Percentiles rank a stretch among this genome's conserved stretches.
Conservation (phyloP, 2,329 filamentous ascomycete species). For the Xylariaceae sp. region DNA sequence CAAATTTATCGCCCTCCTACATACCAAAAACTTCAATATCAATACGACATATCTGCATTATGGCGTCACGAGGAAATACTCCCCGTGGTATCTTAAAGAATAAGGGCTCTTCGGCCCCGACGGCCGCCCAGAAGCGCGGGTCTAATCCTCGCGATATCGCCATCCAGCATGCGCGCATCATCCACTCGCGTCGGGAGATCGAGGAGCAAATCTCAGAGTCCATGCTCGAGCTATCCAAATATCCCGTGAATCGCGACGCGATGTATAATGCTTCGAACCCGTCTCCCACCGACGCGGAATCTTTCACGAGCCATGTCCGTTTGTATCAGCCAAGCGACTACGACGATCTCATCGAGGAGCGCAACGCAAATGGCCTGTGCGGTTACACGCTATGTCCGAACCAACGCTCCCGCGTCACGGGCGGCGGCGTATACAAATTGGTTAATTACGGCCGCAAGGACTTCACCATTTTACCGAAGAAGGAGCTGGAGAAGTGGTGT, state of each 20-base stretch:
- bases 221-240: slow-evolving; percentile 65
- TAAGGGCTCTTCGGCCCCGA: slow-evolving; percentile 38
- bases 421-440: slow-evolving; percentile 63
- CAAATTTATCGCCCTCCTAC: not conserved
- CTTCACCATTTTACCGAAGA: slow-evolving; percentile 63
- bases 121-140: slow-evolving; percentile 33
- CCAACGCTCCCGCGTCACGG: slow-evolving; percentile 51
- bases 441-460: slow-evolving; percentile 48
- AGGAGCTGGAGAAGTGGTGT: slow-evolving; percentile 82
- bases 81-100: slow-evolving; percentile 60
- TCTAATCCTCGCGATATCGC: slow-evolving; percentile 58
- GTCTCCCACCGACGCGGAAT: slow-evolving; percentile 53
- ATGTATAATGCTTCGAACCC: slow-evolving; percentile 34
- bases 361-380: slow-evolving; percentile 76
- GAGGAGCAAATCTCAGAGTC: slow-evolving; percentile 67
- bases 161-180: slow-evolving; percentile 72
- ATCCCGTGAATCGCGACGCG: slow-evolving; percentile 38
- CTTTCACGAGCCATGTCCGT: slow-evolving; percentile 61
- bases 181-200: slow-evolving; percentile 76
- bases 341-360: slow-evolving; percentile 81
- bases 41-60: slow-evolving; percentile 1
- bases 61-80: slow-evolving; percentile 22
- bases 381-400: slow-evolving; percentile 76
- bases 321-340: slow-evolving; percentile 85
- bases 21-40: not conserved